Conservation (phyloP, 1,284 basidiomycete genomes). For the Puccinia sorghi region DNA sequence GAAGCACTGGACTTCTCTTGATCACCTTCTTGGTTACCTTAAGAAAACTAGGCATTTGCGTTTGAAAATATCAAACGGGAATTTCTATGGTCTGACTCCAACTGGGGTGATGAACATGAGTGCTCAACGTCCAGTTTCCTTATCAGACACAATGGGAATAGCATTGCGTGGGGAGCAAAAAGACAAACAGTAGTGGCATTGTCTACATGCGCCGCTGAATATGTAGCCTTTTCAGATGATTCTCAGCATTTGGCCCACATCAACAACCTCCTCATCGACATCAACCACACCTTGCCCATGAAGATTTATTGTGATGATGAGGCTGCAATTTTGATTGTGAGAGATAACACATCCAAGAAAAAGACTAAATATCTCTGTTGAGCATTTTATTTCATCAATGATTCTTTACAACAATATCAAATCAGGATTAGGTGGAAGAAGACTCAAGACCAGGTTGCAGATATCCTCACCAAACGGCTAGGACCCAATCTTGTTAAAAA, state of each 20-base stretch:
- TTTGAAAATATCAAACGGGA: background rate
- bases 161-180: slow-evolving; percentile 15
- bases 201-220: slow-evolving; percentile 26
- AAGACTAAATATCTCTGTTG: background rate
- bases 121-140: background rate
- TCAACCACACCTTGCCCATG: background rate
- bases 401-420: background rate
- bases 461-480: slow-evolving; percentile 10
- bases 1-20: background rate
- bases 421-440: slow-evolving; percentile 16
- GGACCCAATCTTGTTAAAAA: background rate
- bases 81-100: slow-evolving; percentile 2
- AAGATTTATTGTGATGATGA: slow-evolving; percentile 24
- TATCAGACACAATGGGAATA: background rate
- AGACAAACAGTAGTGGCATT: slow-evolving; percentile 25
- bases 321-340: slow-evolving; percentile 6
- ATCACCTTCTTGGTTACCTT: background rate
- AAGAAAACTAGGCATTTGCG: background rate
- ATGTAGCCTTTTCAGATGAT: background rate
- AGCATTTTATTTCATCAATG: slow-evolving; percentile 24
- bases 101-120: slow-evolving; percentile 31
- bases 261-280: background rate
- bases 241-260: background rate
- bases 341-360: slow-evolving; percentile 19
- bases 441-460: background rate